These are phyloP conservation scores for Adansonia rubrostipa DNA, from an alignment of 441 rosid genomes.

Conservation along the genomic window DNA sequence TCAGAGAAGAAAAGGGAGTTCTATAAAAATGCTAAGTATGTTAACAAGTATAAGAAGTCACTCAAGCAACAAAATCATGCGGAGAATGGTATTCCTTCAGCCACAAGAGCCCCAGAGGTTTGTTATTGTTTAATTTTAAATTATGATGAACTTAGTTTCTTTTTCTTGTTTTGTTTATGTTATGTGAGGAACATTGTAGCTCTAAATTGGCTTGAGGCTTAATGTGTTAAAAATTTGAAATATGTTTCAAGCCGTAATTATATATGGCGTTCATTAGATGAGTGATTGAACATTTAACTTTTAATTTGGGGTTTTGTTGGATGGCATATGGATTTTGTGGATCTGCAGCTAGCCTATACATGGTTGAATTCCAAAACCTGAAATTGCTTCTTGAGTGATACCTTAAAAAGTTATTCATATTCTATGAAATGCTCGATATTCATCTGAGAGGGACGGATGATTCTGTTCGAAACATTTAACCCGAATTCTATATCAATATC, in stretches of 20 bases:
- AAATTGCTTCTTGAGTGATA: not conserved
- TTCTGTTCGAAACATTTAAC: constrained; percentile 5
- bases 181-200: not conserved
- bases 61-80: constrained; percentile 54
- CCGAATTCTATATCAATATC: not conserved
- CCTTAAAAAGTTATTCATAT: not conserved
- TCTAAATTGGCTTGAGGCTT: not conserved
- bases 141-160: not conserved
- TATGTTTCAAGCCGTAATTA: not conserved
- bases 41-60: constrained; percentile 73
- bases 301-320: not conserved
- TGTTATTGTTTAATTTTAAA: not conserved
- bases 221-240: not conserved
- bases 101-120: constrained; percentile 42
- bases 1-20: constrained; percentile 79
- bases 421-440: not conserved
- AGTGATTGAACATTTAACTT: not conserved
- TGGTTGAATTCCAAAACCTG: not conserved
- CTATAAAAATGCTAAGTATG: constrained; percentile 83
- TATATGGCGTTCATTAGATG: not conserved
- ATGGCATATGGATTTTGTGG: constrained; percentile 14
- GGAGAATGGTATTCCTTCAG: constrained; percentile 30
- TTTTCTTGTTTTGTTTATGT: not conserved
- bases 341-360: not conserved
- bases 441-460: not conserved